Base-by-base conservation (phyloP, 2,329 filamentous ascomycete species). In the Coniochaeta sp. region DNA sequence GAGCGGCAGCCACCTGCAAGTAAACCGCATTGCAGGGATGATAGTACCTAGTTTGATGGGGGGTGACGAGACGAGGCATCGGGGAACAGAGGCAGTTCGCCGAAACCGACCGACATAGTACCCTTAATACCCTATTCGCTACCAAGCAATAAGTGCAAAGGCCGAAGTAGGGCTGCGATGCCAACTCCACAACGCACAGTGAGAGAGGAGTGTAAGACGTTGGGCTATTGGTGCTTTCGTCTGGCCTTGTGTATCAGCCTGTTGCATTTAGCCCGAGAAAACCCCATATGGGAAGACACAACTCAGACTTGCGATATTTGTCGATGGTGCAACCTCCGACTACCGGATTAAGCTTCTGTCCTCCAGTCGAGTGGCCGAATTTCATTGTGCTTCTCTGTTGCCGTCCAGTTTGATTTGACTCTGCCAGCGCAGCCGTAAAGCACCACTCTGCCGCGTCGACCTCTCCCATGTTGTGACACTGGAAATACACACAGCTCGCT, bases 81-180 rank as follows among this genome's bases (percentile, higher is more conserved):
- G 22, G 16, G 34, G 54, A 17, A 36, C 59, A 62, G 58, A 60
- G 58, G 61, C 60, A 58, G 58, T 59, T 55, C 57, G 38, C 40
- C 60, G 58, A 58, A 58, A 61, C 55, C 55, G 55, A 44, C 34
- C 34, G 47, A 57, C 38, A 44, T 30, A 42, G 24, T 30, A 28
- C 16, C 32, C 34, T 57, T 64, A 66, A 65, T 65, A 67, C 65
- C 67, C 67, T 64, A 67, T 67, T 67, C 64, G 67, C 65, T 66
- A 63, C 65, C 40, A 42, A 58, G 36, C 34, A 56, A 47, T 58
- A 34, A 26, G 55, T 30, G 17, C 36, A 59, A 28, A 34, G 36
- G 36, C 30, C 19, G 44, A 54, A 47, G 50, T 24, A 55, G 47
- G 59, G 59, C 32, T 57, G 24, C 24, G 32, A 42, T 24, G n/a